phyloP scores from a whole-genome alignment of 148 eudicot genomes.

The Rhododendron ferrugineum region DNA sequence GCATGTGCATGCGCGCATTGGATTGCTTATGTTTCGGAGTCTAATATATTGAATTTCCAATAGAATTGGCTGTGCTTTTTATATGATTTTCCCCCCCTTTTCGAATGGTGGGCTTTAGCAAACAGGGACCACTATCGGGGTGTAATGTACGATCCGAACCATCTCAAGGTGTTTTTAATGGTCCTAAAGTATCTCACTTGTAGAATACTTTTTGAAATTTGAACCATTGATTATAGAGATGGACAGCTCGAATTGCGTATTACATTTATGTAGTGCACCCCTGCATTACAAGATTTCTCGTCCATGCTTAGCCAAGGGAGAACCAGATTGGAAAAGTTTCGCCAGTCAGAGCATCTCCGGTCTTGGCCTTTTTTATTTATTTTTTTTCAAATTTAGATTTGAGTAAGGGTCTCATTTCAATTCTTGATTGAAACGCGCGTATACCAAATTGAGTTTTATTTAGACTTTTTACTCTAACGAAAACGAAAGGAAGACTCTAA shows the following conservation, averaged over 20 bases:
- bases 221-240: neutral
- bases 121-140: neutral
- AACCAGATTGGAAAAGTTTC: neutral
- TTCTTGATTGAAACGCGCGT: neutral
- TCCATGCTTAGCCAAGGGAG: neutral
- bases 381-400: too few species aligned
- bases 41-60: neutral
- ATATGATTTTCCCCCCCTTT: too few species aligned
- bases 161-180: too few species aligned
- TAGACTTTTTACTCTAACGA: neutral
- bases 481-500: neutral
- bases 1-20: constrained; percentile 15
- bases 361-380: too few species aligned
- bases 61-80: neutral
- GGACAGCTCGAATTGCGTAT: too few species aligned
- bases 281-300: too few species aligned
- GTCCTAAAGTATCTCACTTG: neutral
- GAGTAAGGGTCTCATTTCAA: neutral
- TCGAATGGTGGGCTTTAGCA: neutral
- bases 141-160: too few species aligned
- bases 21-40: constrained; percentile 10
- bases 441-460: neutral
- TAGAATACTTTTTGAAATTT: too few species aligned
- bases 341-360: neutral
- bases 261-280: neutral